These are phyloP conservation scores for Quercus alba DNA, from an alignment of 306 rosid species.

Conservation along the genomic window DNA sequence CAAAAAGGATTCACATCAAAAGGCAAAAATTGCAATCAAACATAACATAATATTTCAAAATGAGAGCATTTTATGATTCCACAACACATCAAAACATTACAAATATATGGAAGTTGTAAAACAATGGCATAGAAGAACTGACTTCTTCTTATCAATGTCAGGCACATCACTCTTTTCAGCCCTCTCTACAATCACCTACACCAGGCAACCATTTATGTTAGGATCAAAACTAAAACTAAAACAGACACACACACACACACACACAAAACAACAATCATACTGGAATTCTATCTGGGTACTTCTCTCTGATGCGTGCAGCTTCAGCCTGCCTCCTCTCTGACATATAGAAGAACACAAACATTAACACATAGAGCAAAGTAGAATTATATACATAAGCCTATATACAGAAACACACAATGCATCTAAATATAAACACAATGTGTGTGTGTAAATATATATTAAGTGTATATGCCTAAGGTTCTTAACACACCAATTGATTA, in stretches of 20 bases:
- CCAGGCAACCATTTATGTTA: conserved; percentile 3
- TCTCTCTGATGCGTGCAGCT: conserved; percentile 60
- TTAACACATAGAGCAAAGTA: not conserved
- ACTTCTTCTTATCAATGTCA: conserved; percentile 63
- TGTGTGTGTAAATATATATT: too few species aligned
- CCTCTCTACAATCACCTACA: conserved; percentile 70
- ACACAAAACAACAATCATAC: conserved; percentile 33
- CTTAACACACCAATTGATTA: not conserved
- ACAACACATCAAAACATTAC: not conserved
- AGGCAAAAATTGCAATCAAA: not conserved
- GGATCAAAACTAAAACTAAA: not conserved
- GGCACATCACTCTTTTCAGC: conserved; percentile 68
- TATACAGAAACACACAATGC: too few species aligned
- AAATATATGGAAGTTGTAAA: not conserved
- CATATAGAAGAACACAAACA: conserved; percentile 1
- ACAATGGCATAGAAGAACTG: conserved; percentile 14
- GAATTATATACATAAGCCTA: too few species aligned
- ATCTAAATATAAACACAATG: too few species aligned
- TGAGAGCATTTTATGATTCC: not conserved
- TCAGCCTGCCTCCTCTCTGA: conserved; percentile 66
- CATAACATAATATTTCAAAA: not conserved
- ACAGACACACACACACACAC: not conserved
- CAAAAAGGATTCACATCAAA: not conserved
- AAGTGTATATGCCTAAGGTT: not conserved
- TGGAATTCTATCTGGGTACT: conserved; percentile 70